Conservation (phyloP, 1,284 basidiomycete species). For the Takashimella tepidaria region DNA sequence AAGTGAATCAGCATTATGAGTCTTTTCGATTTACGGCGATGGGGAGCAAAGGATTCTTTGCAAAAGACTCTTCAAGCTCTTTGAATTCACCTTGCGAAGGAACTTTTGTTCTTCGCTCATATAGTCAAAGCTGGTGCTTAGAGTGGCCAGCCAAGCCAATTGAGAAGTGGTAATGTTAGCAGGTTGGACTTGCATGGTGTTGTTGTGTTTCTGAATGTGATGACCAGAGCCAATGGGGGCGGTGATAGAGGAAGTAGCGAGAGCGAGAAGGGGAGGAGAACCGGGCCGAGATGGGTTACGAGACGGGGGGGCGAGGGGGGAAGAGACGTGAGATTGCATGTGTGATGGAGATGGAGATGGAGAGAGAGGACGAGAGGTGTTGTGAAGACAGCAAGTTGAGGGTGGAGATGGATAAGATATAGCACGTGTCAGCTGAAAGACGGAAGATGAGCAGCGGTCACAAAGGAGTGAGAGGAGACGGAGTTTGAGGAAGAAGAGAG, state of each 20-base stretch:
- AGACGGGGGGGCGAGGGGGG: not conserved
- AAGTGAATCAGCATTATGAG: too few species aligned
- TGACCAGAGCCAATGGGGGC: not conserved
- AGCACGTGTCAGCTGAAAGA: conserved; percentile 3
- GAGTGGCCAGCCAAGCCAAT: conserved; percentile 81
- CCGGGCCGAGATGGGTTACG: not conserved
- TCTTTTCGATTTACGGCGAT: too few species aligned
- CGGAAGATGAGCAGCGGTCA: not conserved
- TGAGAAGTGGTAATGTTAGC: conserved; percentile 54
- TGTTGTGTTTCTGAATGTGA: conserved; percentile 1
- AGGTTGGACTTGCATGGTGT: conserved; percentile 6
- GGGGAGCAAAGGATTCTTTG: too few species aligned
- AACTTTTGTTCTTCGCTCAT: conserved; percentile 68
- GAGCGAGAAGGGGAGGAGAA: not conserved
- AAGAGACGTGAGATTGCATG: conserved; percentile 6
- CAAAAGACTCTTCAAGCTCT: too few species aligned
- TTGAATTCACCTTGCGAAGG: conserved; percentile 74
- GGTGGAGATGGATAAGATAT: conserved; percentile 9
- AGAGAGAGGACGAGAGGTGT: conserved; percentile 7
- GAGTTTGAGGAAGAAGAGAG: not conserved
- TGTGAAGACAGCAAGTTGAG: not conserved
- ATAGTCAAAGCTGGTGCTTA: conserved; percentile 67
- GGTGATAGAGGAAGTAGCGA: not conserved
- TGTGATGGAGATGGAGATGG: conserved; percentile 7
- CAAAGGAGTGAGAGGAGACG: not conserved